Evolutionary conservation across 208 protist genomes (phyloP).

Genomic region (Strigomonas culicis): DNA sequence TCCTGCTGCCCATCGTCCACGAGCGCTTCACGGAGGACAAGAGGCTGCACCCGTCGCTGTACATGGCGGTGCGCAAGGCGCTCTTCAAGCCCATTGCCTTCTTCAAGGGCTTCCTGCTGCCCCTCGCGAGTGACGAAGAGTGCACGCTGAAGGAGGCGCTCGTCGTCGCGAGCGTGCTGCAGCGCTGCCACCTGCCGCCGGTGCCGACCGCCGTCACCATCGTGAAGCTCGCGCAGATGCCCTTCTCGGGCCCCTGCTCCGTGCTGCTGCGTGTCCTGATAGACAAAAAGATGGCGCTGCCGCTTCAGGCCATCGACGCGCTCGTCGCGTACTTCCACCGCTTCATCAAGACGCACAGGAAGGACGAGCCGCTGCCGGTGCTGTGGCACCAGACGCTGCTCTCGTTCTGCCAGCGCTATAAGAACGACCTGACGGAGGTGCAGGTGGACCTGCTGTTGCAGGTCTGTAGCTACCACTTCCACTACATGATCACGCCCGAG

Average conservation of each 20-base stretch:
- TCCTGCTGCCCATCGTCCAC: conserved; percentile 96
- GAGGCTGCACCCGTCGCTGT: conserved; percentile 98
- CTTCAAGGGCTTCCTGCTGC: conserved; percentile 99
- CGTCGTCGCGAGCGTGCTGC: conserved; percentile 93
- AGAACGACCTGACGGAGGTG: conserved; percentile 71
- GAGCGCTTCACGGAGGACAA: conserved; percentile 68
- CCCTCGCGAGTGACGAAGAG: conserved; percentile 92
- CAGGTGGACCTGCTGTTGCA: conserved; percentile 68
- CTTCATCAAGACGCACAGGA: conserved; percentile 80
- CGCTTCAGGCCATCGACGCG: conserved; percentile 93
- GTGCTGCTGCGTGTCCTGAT: conserved; percentile 96
- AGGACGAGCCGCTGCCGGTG: conserved; percentile 90
- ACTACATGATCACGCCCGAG: conserved; percentile 88
- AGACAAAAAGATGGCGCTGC: conserved; percentile 98
- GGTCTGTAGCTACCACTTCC: conserved; percentile 82
- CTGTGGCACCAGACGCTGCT: conserved; percentile 98
- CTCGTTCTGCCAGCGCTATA: conserved; percentile 91
- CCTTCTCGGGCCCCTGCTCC: conserved; percentile 87
- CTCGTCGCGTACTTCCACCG: conserved; percentile 95
- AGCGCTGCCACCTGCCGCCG: conserved; percentile 89
- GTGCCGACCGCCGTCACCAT: conserved; percentile 92
- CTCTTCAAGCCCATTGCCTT: conserved; percentile 99
- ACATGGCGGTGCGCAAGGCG: conserved; percentile 97
- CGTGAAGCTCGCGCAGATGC: conserved; percentile 92
- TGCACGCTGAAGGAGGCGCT: conserved; percentile 95